Evolutionary conservation across 805 yeast genomes (phyloP), one percentile per base, ranked within the genome.

Genomic region (Ogataea pignaliae): DNA sequence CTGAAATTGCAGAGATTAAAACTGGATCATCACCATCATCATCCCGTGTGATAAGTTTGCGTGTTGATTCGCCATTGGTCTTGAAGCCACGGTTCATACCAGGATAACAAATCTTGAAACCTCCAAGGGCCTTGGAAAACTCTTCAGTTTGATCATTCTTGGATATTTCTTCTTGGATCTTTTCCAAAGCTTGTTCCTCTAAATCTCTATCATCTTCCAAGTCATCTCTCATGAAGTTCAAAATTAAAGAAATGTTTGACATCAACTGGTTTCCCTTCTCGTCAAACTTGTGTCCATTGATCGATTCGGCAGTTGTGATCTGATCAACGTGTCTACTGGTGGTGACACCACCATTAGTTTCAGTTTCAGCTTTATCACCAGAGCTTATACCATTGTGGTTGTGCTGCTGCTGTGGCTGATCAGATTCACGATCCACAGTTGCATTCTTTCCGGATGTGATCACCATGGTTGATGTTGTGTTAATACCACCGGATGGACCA

Each of bases 401-500:
- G n/a, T n/a, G n/a, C n/a, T n/a, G n/a, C n/a, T n/a, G n/a, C n/a
- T n/a, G n/a, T 3, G 26, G n/a, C 12, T 30, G 15, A 30, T 35
- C 48, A n/a, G n/a, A n/a, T 10, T 37, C 29, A 40, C 21, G 40
- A 41, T 33, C 45, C 28, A 50, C 44, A 28, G 45, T 46, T 9
- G 12, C n/a, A 8, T 10, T 29, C n/a, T n/a, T 29, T 34, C 47
- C 52, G 3, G 55, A 42, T 0, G 69, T 64, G 7, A 61, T 39
- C 32, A 64, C 67, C 64, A 58, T 59, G 1, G 75, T 69, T 1
- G 78, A 72, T 0, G 78, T 79, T 0, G 84, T 78, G 54, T 85
- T 84, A 31, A 88, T 82, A 12, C 95, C 96, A 17, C 93, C 88
- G 0, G 90, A 83, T 0, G 93, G 91, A 0, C 95, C 95, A 54